Conservation (phyloP, 1,139 yeast species). For the Candida tropicalis region DNA sequence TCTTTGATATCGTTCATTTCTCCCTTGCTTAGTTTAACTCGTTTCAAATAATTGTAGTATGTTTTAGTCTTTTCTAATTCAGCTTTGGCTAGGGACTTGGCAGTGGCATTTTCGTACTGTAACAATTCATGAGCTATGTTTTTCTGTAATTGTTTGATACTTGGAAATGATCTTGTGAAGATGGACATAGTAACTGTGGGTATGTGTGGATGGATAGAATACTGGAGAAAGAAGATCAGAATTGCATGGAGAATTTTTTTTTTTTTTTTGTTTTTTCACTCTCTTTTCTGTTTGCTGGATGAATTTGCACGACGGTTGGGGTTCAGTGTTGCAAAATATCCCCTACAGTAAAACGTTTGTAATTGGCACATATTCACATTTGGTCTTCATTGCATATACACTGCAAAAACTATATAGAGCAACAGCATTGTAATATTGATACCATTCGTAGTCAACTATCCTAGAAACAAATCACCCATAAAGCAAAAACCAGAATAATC, state of each 20-base stretch:
- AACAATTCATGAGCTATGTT: conserved; percentile 47
- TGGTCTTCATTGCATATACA: neutral
- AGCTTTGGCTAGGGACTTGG: conserved; percentile 45
- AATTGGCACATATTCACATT: neutral
- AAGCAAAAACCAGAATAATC: neutral
- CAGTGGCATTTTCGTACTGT: conserved; percentile 44
- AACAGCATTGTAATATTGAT: neutral
- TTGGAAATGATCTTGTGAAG: conserved; percentile 12
- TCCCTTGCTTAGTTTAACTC: conserved; percentile 32
- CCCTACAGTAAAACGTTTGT: neutral
- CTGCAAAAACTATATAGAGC: neutral
- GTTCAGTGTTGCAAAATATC: neutral
- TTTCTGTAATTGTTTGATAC: conserved; percentile 21
- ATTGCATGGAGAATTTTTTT: neutral
- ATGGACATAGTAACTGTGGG: conserved; percentile 12
- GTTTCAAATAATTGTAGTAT: conserved; percentile 12
- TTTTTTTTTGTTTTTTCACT: neutral
- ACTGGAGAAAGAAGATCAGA: neutral
- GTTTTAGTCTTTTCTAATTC: conserved; percentile 13
- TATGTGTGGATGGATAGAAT: neutral
- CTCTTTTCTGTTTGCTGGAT: too few relatives aligned
- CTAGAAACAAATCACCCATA: conserved; percentile 1
- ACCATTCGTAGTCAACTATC: neutral
- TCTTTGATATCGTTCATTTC: conserved; percentile 32
- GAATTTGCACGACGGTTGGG: neutral